Base-by-base conservation (phyloP, 2,329 filamentous ascomycete genomes). In the Fusarium heterosporum region DNA sequence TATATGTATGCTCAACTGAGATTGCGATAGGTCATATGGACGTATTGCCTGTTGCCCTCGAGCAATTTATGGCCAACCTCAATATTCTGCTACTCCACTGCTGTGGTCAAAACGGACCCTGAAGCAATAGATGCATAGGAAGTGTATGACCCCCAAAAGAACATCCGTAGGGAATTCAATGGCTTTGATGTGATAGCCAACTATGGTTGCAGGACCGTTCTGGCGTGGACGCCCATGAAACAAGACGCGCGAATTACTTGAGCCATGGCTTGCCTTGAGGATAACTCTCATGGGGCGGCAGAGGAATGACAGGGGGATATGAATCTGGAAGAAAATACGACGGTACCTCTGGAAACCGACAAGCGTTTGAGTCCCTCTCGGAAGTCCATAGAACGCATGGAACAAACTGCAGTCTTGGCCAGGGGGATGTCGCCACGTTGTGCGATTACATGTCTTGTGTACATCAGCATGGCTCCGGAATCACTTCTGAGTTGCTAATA, bases 391-490 rank as follows among this genome's bases (percentile, higher is more conserved):
- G 65, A 61, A 69, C 55, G 45, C 32, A 65, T 57, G 60, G 61
- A 6, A 56, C 60, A 42, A 48, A 63, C 60, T 65, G 53, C 47
- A 53, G 30, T 28, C 41, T 61, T 41, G 46, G 22, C 59, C 59
- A 64, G 61, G 52, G 59, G 46, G 45, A 40, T 42, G 40, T 34
- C 72, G 74, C 72, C 74, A 76, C 74, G 73, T 76, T 69, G 70
- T 67, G 49, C 66, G 45, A 49, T 52, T 47, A 47, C 61, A 50
- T 71, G 60, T 51, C 53, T 72, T 62, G 49, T 63, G 52, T 42
- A 57, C 60, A 58, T 55, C 48, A 54, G 55, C 50, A 45, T 61
- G 50, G 47, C 40, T 53, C 54, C 64, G 50, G 51, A 57, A 55
- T 66, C 61, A 52, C 65, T 54, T 64, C 63, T 72, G 56, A 64